phyloP scores from a whole-genome alignment of 1,284 basidiomycete genomes.

The Chalciporus sp. region DNA sequence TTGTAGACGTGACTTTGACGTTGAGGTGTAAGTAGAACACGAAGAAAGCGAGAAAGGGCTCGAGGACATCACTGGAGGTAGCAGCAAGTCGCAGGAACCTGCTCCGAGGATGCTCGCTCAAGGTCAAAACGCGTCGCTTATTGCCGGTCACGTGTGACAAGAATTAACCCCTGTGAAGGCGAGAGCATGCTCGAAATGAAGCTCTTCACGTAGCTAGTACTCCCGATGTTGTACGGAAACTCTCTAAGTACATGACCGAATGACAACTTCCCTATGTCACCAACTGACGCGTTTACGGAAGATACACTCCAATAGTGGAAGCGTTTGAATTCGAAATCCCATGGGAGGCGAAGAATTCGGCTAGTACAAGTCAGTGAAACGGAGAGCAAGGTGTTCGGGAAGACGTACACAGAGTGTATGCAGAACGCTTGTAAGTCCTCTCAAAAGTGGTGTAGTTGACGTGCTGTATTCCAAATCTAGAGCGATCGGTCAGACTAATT shows the following conservation, averaged over 20 bases:
- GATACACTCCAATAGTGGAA: no score
- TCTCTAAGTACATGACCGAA: no score
- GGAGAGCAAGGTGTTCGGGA: background rate
- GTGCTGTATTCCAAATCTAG: constrained; percentile 50
- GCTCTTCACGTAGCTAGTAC: no score
- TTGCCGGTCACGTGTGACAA: constrained; percentile 6
- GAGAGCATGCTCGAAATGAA: no score
- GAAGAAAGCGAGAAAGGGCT: constrained; percentile 28
- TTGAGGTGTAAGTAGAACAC: constrained; percentile 53
- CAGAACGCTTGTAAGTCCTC: constrained; percentile 49
- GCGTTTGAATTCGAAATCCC: background rate
- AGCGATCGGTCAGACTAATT: no score
- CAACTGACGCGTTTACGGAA: no score
- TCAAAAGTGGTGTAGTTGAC: constrained; percentile 52
- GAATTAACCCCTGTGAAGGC: background rate
- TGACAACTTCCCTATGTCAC: no score
- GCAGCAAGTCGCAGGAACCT: background rate
- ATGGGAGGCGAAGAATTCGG: background rate
- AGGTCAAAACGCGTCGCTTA: constrained; percentile 10
- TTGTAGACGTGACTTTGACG: constrained; percentile 67
- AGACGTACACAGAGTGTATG: constrained; percentile 44
- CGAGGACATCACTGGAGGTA: constrained; percentile 21
- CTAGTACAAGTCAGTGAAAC: background rate
- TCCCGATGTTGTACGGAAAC: no score
- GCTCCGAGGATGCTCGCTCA: no score